These are phyloP conservation scores for Samsoniella hepiali DNA, from an alignment of 2,329 filamentous ascomycete species.

Conservation along the genomic window DNA sequence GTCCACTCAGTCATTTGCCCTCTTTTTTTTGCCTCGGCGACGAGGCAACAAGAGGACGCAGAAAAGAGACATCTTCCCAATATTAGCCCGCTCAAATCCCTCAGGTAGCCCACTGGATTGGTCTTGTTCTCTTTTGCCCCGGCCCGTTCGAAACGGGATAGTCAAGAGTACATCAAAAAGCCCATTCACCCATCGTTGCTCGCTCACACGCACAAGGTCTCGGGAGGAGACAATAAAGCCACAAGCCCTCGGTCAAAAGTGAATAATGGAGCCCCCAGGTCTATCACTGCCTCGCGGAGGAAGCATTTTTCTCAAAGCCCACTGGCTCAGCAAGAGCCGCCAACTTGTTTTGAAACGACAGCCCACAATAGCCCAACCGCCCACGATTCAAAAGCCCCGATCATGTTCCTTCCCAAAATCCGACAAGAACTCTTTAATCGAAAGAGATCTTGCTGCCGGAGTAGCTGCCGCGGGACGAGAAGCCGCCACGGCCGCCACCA, in stretches of 20 bases:
- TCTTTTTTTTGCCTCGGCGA: not conserved
- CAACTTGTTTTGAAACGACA: slow-evolving; percentile 50
- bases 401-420: slow-evolving; percentile 41
- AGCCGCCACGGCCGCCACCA: slow-evolving; percentile 51
- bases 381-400: slow-evolving; percentile 41
- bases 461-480: slow-evolving; percentile 47
- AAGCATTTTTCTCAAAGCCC: slow-evolving; percentile 53
- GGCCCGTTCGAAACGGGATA: slow-evolving; percentile 6
- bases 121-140: slow-evolving; percentile 20
- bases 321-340: slow-evolving; percentile 38
- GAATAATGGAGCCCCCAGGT: slow-evolving; percentile 52
- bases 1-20: slow-evolving; percentile 26
- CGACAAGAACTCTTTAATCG: slow-evolving; percentile 38
- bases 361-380: slow-evolving; percentile 49
- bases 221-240: slow-evolving; percentile 28
- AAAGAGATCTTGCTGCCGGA: slow-evolving; percentile 79
- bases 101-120: slow-evolving; percentile 37
- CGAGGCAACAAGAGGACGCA: slow-evolving; percentile 13
- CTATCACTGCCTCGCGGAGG: slow-evolving; percentile 41
- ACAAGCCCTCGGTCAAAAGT: slow-evolving; percentile 39
- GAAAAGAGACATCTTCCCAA: slow-evolving; percentile 29
- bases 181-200: slow-evolving; percentile 22
- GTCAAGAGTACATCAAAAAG: slow-evolving; percentile 23
- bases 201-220: slow-evolving; percentile 24
- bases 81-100: slow-evolving; percentile 37